Base-by-base conservation (phyloP, 2,329 filamentous ascomycete genomes). In the Xylariaceae sp. region DNA sequence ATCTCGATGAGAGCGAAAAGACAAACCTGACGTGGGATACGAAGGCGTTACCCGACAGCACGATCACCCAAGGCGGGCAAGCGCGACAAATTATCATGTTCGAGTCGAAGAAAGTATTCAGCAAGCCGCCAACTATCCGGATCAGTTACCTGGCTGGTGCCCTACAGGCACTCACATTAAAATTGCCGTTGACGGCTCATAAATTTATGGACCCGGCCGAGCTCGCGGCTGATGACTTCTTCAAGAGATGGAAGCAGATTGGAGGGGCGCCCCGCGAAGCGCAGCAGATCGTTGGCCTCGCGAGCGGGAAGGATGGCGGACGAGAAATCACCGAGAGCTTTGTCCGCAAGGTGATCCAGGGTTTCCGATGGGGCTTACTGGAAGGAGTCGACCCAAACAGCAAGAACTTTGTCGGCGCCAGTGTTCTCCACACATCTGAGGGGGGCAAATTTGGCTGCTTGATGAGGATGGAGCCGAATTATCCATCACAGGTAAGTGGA, bases 231-330 rank as follows among this genome's bases (percentile, higher is more conserved):
- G 92, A 98, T 33, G 92, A 98, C 55, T 98, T 96, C 63, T 98
- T 98, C 75, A 95, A 93, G 69, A 74, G 93, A 32, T 98, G 92
- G 92, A 93, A 94, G 69, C 92, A 98, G 63, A 96, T 98, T 49
- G 92, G 92, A 10, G 87, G 84, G 5, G 77, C 77, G 2, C 81
- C 89, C 1, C 76, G 93, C 19, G 93, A 98, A 59, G 80, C 85
- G 0, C 92, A 98, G 57, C 75, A 75, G 30, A 87, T 96, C 19
- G 93, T 98, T 58, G 78, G 80, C 0, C 57, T 90, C 9, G 61
- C 65, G 1, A 57, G 56, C 2, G 70, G 69, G 18, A 69, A 62
- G 43, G 70, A 72, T 35, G 70, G 68, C 12, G 68, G 70, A 10
- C 67, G 75, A 38, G 79, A 81, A 43, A 75, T 93, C 42, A 83